Evolutionary conservation across 148 eudicot genomes (phyloP).

Genomic region (Arctostaphylos glauca): DNA sequence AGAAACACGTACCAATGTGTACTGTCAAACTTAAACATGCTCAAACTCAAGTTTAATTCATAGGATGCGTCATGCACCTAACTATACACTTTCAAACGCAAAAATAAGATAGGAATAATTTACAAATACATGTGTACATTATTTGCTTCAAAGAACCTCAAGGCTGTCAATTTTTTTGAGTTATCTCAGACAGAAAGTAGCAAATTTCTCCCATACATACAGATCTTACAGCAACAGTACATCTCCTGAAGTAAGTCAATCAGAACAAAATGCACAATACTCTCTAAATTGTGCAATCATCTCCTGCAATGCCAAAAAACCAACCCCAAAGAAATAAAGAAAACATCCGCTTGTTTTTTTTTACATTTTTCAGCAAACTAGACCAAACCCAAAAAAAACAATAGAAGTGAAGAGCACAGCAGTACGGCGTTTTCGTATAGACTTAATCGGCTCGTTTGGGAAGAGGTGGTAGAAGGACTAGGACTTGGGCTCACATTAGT

Average conservation of each 20-base stretch:
- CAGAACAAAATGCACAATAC: background rate
- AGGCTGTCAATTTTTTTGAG: background rate
- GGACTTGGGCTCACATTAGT: slow-evolving; percentile 16
- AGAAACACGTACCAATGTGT: too few relatives aligned
- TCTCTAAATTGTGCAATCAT: background rate
- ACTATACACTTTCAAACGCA: background rate
- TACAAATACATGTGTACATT: background rate
- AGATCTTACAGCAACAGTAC: background rate
- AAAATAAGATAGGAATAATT: background rate
- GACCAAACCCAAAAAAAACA: slow-evolving; percentile 13
- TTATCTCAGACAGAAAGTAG: background rate
- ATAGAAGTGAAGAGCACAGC: slow-evolving; percentile 13
- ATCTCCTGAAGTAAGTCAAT: background rate
- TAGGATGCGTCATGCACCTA: too few relatives aligned
- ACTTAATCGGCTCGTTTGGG: slow-evolving; percentile 16
- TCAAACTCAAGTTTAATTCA: too few relatives aligned
- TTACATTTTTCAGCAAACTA: slow-evolving; percentile 5
- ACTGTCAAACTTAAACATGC: too few relatives aligned
- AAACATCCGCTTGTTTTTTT: background rate
- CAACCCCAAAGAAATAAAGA: background rate
- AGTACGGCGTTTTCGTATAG: slow-evolving; percentile 1
- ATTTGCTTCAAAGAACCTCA: background rate
- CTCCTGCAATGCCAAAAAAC: background rate
- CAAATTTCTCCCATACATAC: background rate
- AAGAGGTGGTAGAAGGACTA: slow-evolving; percentile 22